Base-by-base conservation (phyloP, 495 filamentous ascomycete genomes). In the Durotheca rogersii region DNA sequence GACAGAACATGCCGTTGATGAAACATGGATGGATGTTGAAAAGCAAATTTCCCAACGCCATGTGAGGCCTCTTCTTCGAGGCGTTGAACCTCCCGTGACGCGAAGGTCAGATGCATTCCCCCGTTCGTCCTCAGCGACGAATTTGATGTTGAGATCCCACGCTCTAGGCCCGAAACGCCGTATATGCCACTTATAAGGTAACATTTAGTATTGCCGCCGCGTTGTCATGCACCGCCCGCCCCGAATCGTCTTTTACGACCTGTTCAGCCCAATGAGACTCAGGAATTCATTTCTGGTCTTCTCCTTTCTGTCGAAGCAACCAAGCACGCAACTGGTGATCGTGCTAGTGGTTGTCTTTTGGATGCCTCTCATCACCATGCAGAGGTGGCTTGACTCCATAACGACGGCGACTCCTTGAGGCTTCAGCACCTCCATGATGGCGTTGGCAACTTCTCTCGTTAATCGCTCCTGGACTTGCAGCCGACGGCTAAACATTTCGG, bases 351-450 rank as follows among this genome's bases (percentile, higher is more conserved):
- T 81, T 4, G 88, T 88, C 75, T 99, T 96, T 66, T 95, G 80
- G 18, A 96, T 90, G 1, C 91, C 91, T 16, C 91, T 79, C 88
- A 93, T 93, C 1, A 95, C 92, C 91, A 96, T 97, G 76, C 93
- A 97, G n/a, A 97, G 76, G 72, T 98, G 93, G 57, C 85, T 88
- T 21, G 89, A 92, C 63, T 98, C 94, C 87, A 97, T 95, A 38
- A 98, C 91, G 6, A 98, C 91, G 16, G 87, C 92, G 3, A 98
- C 92, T 31, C 94, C 93, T 66, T 85, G 86, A n/a, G 93, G 93
- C 72, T 91, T 85, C 14, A 97, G 77, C 3, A 97, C 82, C 62
- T 97, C 91, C 53, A 89, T 87, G 38, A 97, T 84, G 6, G 92
- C 94, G 48, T 96, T 83, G 4, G 93, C 94, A 7, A 98, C 90